A percentile compares a stretch with the other conserved stretches of the same genome.
phyloP scores from a whole-genome alignment of 2,329 filamentous ascomycete genomes.

The Pseudophaeomoniella oleicola region DNA sequence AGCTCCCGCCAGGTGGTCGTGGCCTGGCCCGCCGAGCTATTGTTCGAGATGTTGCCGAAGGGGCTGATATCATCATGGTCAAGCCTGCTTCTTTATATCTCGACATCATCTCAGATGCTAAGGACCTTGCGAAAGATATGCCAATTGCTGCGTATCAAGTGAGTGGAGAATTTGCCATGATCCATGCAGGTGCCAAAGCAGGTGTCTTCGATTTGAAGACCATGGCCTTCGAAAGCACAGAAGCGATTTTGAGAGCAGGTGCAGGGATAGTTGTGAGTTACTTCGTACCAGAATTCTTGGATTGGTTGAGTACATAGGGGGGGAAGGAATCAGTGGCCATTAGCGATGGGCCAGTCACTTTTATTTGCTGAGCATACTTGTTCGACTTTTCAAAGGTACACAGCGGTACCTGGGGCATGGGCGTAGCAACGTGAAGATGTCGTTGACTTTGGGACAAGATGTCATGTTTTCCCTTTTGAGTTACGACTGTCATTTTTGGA shows the following conservation, averaged over 20 bases:
- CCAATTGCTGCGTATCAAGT: conserved; percentile 95
- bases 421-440: no score
- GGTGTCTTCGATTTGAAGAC: conserved; percentile 90
- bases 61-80: conserved; percentile 97
- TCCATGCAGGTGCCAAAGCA: conserved; percentile 86
- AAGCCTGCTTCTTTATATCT: conserved; percentile 93
- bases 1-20: conserved; percentile 81
- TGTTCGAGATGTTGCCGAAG: conserved; percentile 75
- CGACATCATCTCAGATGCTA: conserved; percentile 95
- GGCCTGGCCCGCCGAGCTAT: conserved; percentile 87
- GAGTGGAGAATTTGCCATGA: conserved; percentile 94
- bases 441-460: no score
- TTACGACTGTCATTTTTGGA: no score
- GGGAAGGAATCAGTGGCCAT: no score
- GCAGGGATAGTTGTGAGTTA: conserved; percentile 90
- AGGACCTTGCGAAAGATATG: conserved; percentile 81
- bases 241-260: conserved; percentile 83
- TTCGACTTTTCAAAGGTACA: no score
- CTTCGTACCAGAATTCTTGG: conserved; percentile 68
- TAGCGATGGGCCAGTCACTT: no score
- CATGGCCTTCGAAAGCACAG: conserved; percentile 89
- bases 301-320: conserved; percentile 44
- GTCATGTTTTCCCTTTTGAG: no score
- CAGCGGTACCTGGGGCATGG: no score
- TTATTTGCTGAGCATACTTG: no score